Base-by-base conservation (phyloP, 192 early-diverging fungal species). In the Fimicolochytrium jonesii region DNA sequence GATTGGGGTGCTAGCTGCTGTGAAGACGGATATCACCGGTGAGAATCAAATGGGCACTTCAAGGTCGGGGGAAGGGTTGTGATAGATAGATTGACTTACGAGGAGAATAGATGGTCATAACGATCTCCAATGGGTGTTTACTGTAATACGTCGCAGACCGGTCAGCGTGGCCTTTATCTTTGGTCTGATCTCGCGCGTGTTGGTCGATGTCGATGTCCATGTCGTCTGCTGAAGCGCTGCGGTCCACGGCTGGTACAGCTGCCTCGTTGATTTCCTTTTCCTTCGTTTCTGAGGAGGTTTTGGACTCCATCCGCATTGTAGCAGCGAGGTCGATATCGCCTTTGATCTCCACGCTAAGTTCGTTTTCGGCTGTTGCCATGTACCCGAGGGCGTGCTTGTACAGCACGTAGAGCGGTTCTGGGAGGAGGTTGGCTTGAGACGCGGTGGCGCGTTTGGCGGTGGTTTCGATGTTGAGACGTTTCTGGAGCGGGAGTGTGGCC, bases 401-500 rank as follows among this genome's bases (percentile, higher is more conserved):
- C 30, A 74, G 30, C 22, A 60, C 56, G 58, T 61, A 70, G 7
- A 74, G 53, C 5, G 67, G 62, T 25, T 30, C 42, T 25, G 72
- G 57, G 9, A 74, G 54, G 18, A 66, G 17, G 25, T 48, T 34
- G 11, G 67, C 56, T 18, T 47, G 36, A 13, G 45, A 49, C 17
- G 50, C 28, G 26, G 26, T 9, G 15, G 33, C 42, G 0, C 68
- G 52, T 37, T 18, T 17, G 23, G 26, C 25, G 22, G 63, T 61
- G 9, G 39, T 41, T 10, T 18, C 23, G 22, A 74, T 46, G 18
- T 47, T 46, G 15, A 74, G 45, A 31, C 58, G 57, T 20, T 49
- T 64, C 36, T 74, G 72, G 6, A 70, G 46, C 13, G 72, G 72
- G 18, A 66, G 2, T 20, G 61, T 65, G 11, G 57, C 57, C 66